Base-by-base conservation (phyloP, 2,329 filamentous ascomycete species). In the Ophidiomyces ophidiicola region DNA sequence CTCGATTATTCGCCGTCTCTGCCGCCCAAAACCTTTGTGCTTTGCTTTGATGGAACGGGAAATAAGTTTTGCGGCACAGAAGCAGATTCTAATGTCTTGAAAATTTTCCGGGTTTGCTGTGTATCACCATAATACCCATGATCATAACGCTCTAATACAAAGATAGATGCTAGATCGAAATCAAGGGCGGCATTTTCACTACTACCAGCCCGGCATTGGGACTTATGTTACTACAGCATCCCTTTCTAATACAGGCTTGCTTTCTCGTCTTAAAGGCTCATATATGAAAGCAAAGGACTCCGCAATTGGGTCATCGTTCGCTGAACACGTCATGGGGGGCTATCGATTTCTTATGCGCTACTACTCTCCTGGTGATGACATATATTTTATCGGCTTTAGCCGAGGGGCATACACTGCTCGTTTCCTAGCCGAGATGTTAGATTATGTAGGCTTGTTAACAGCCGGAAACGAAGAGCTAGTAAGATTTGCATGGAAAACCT, bases 271-370 rank as follows among this genome's bases (percentile, higher is more conserved):
- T n/a, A 48, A 46, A 25, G 41, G 37, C 15, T 43, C 42, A n/a
- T 44, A 42, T 21, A 23, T 42, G 31, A 47, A 45, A 21, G 41
- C 43, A 24, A 48, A 47, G 18, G 45, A 48, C 26, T 36, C 38
- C 2, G 45, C 45, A 4, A 36, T 49, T 24, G 47, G 47, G 6
- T 42, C 42, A 3, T 45, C 66, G 0, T 72, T 72, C 34, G 67
- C 67, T 26, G 58, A 62, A 2, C 70, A 74, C 44, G 67, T 74
- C 3, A 62, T 71, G 36, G 67, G 62, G 2, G 70, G 69, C 0
- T 74, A 74, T 44, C 56, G 63, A 2, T 74, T 74, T 39, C 49
- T 74, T n/a, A 74, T 74, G 70, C 62, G 67, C 5, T 70, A 69
- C 48, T 72, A 72, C 40, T 54, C 61, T 17, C 49, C 67, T 51